Evolutionary conservation across 2,329 filamentous ascomycete genomes (phyloP).

Genomic region (Blastomyces silverae): DNA sequence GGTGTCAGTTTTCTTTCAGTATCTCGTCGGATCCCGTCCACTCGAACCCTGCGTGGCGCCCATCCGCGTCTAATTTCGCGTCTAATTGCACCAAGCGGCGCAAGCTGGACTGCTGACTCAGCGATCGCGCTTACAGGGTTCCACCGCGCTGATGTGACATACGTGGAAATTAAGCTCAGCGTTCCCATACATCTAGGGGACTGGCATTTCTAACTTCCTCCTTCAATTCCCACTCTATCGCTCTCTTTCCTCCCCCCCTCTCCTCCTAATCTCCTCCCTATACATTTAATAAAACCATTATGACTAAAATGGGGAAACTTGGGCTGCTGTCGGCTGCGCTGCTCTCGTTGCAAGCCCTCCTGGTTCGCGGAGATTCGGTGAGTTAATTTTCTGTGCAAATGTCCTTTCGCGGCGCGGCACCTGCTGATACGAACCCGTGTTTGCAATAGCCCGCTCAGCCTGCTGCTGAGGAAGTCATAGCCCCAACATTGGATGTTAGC

Average conservation of each 20-base stretch:
- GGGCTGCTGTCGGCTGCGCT: slow-evolving; percentile 65
- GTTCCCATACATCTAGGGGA: neutral
- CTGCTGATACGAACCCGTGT: neutral
- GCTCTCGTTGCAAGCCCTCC: slow-evolving; percentile 61
- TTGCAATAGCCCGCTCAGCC: slow-evolving; percentile 37
- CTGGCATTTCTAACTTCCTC: neutral
- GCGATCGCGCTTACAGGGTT: neutral
- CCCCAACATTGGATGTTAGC: slow-evolving; percentile 50
- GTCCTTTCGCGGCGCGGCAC: neutral
- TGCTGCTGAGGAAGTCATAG: slow-evolving; percentile 58
- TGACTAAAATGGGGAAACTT: slow-evolving; percentile 61
- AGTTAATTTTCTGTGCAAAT: slow-evolving; percentile 31
- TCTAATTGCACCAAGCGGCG: neutral
- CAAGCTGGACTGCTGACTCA: neutral
- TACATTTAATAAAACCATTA: slow-evolving; percentile 15
- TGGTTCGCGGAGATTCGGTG: slow-evolving; percentile 57
- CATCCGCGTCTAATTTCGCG: neutral
- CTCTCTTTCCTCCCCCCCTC: slow-evolving; percentile 15
- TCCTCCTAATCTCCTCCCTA: slow-evolving; percentile 14
- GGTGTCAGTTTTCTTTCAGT: neutral
- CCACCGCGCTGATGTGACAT: slow-evolving; percentile 3
- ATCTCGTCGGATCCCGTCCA: neutral
- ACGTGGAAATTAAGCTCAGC: slow-evolving; percentile 16
- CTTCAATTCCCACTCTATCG: slow-evolving; percentile 12
- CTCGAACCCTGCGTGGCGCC: neutral